phyloP scores from a whole-genome alignment of 2,329 filamentous ascomycete species.

The Aureobasidium sp. region DNA sequence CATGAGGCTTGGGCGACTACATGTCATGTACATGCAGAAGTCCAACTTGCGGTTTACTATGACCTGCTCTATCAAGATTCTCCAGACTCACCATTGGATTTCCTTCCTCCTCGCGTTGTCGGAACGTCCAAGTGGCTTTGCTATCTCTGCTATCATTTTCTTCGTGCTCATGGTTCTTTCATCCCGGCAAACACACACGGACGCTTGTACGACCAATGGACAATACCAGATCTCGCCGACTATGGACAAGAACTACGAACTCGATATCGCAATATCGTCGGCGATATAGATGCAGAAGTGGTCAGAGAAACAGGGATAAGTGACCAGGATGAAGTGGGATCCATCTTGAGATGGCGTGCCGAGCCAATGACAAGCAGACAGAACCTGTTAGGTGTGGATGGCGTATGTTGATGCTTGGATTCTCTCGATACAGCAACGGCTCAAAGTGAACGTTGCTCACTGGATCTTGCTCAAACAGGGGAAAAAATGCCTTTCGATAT shows the following conservation, averaged over 20 bases:
- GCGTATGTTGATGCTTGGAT: neutral
- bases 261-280: neutral
- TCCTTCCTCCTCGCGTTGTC: neutral
- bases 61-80: neutral
- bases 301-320: neutral
- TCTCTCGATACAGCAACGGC: neutral
- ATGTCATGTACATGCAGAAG: conserved; percentile 9
- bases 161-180: neutral
- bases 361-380: conserved; percentile 10
- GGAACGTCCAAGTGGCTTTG: conserved; percentile 9
- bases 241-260: neutral
- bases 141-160: conserved; percentile 5
- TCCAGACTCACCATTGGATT: neutral
- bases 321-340: neutral
- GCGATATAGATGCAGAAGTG: neutral
- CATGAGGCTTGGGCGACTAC: conserved; percentile 6
- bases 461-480: too few relatives aligned
- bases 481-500: too few relatives aligned
- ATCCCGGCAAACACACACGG: neutral
- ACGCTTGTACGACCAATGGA: conserved; percentile 9
- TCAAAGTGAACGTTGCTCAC: neutral
- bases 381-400: conserved; percentile 2
- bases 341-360: neutral
- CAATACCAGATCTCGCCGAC: conserved; percentile 3
- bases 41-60: conserved; percentile 6